Evolutionary conservation across 306 rosid genomes (phyloP), one percentile per base, ranked within the genome.

Genomic region (Cucurbita maxima): DNA sequence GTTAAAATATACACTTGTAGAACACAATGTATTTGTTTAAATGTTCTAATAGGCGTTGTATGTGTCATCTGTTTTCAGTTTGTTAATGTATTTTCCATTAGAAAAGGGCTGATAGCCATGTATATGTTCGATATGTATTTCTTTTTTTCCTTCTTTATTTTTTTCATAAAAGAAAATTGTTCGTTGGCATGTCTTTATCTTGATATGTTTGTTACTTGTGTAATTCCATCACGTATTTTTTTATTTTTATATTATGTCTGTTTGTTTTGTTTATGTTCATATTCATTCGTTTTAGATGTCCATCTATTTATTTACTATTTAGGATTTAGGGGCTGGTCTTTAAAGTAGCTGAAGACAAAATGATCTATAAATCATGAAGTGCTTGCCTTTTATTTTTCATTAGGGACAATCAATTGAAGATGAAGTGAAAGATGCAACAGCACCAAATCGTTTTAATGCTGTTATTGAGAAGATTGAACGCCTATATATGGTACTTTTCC

Each of bases 401-500:
- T 53, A 94, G 99, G 97, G 83, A 22, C 83, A 85, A 74, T 87
- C 85, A 55, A 80, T 78, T 48, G 95, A 84, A 75, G 79, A 76
- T 45, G 97, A 91, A 75, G 89, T 58, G 77, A 84, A 81, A 3
- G 97, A 94, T 73, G 85, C 82, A 73, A 72, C 91, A 72, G 89
- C 80, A 47, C 88, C 96, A n/a, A 79, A 86, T 84, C 97, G 99
- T 30, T 94, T 91, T 79, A 94, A 90, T 88, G 99, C 97, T 75
- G 97, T 94, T 47, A 91, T 91, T 64, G 97, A 89, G 92, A 94
- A 94, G 90, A 94, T 94, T 60, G 99, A 94, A 75, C 90, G 97
- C 57, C 96, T 94, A 73, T 94, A 94, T 75, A 89, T 84, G 97
- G 99, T 91, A 84, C 72, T 22, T 48, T 71, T 41, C 11, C 14